phyloP scores from a whole-genome alignment of 768 basidiomycete species.

The Amyloporia xantha region DNA sequence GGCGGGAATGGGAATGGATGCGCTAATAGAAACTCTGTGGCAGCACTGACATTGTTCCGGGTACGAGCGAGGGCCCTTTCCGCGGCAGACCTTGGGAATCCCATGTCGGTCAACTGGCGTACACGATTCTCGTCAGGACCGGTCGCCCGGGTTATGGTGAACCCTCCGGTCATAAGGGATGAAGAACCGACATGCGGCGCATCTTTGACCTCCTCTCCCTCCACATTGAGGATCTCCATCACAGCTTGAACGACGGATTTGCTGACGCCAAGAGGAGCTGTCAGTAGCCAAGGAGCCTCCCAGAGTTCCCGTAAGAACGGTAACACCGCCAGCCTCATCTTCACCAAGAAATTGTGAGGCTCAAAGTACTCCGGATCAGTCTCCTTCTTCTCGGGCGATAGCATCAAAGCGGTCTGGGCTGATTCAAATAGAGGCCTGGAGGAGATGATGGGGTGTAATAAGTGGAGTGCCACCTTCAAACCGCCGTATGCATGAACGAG shows the following conservation, averaged over 20 bases:
- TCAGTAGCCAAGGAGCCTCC: slow-evolving; percentile 77
- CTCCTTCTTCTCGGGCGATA: slow-evolving; percentile 73
- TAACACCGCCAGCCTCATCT: slow-evolving; percentile 61
- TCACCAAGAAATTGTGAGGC: slow-evolving; percentile 81
- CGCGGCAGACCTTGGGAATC: slow-evolving; percentile 85
- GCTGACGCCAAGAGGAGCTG: slow-evolving; percentile 67
- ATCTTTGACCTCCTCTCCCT: slow-evolving; percentile 65
- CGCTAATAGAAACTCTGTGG: slow-evolving; percentile 79
- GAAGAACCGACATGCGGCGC: slow-evolving; percentile 33
- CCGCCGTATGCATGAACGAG: slow-evolving; percentile 74
- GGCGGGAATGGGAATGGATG: slow-evolving; percentile 75
- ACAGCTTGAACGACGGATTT: slow-evolving; percentile 71
- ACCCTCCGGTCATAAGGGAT: slow-evolving; percentile 5
- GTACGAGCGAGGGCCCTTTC: slow-evolving; percentile 79
- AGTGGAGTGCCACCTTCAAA: slow-evolving; percentile 72
- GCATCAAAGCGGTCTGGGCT: slow-evolving; percentile 66
- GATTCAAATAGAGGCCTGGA: slow-evolving; percentile 82
- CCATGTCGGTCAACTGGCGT: slow-evolving; percentile 90
- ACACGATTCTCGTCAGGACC: slow-evolving; percentile 72
- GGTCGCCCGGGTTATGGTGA: slow-evolving; percentile 14
- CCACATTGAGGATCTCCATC: slow-evolving; percentile 74
- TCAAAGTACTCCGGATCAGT: slow-evolving; percentile 78
- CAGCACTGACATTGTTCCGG: slow-evolving; percentile 83
- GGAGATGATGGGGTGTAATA: slow-evolving; percentile 70
- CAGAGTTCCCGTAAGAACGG: slow-evolving; percentile 68